These are phyloP conservation scores for Nicotiana knightiana DNA, from an alignment of 257 asterid species.

Conservation along the genomic window DNA sequence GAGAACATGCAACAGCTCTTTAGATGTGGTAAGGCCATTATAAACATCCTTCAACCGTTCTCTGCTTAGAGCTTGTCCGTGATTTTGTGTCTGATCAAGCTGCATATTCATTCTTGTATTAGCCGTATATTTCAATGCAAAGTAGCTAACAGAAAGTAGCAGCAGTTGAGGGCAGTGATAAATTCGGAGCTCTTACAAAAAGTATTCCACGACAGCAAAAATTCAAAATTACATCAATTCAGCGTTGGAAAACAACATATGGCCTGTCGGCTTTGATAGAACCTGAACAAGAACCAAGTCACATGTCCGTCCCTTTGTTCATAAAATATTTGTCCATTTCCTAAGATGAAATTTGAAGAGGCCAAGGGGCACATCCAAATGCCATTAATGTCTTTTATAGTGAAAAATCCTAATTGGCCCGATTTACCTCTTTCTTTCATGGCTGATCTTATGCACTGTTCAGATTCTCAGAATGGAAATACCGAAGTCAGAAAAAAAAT, in stretches of 20 bases:
- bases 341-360: not conserved
- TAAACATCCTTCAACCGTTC: constrained; percentile 56
- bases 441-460: not conserved
- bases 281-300: constrained; percentile 35
- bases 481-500: too few species aligned
- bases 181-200: not conserved
- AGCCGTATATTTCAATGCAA: not conserved
- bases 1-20: constrained; percentile 61
- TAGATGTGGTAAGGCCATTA: constrained; percentile 64
- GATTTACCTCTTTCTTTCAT: too few species aligned
- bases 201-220: not conserved
- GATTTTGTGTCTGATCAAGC: constrained; percentile 40
- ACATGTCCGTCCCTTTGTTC: constrained; percentile 11
- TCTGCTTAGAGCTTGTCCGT: constrained; percentile 25
- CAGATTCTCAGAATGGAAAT: not conserved
- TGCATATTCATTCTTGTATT: constrained; percentile 23
- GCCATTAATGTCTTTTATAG: not conserved
- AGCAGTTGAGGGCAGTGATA: not conserved
- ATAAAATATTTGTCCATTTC: constrained; percentile 21
- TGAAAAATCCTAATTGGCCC: not conserved
- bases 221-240: not conserved
- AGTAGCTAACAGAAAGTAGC: not conserved
- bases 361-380: not conserved
- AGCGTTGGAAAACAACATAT: not conserved
- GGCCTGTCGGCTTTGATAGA: constrained; percentile 43